These are phyloP conservation scores for Cytospora mali DNA, from an alignment of 2,329 filamentous ascomycete species.

Conservation along the genomic window DNA sequence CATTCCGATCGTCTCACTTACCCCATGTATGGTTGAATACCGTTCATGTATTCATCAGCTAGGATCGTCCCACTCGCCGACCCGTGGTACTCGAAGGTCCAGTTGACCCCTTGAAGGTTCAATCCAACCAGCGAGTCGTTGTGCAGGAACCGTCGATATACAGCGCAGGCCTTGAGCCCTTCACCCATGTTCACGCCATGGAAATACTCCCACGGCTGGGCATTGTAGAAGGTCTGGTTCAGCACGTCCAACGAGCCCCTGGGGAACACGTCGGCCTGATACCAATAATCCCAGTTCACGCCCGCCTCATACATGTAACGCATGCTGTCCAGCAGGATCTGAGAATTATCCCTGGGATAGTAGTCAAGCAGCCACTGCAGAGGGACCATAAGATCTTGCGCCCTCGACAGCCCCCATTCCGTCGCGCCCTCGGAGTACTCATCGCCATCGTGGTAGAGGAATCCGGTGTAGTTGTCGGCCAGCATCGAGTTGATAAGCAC, in stretches of 20 bases:
- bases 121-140: slow-evolving; percentile 15
- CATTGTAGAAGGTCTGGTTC: slow-evolving; percentile 15
- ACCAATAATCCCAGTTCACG: slow-evolving; percentile 24
- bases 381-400: slow-evolving; percentile 40
- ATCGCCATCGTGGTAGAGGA: slow-evolving; percentile 48
- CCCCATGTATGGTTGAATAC: slow-evolving; percentile 18
- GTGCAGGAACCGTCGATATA: slow-evolving; percentile 19
- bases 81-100: slow-evolving; percentile 19
- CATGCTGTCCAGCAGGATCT: slow-evolving; percentile 22
- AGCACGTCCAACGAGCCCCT: slow-evolving; percentile 19
- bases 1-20: no score
- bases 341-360: slow-evolving; percentile 37
- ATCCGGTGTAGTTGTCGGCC: slow-evolving; percentile 50
- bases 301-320: slow-evolving; percentile 16
- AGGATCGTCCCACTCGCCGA: slow-evolving; percentile 22
- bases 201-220: slow-evolving; percentile 18
- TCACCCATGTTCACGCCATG: slow-evolving; percentile 19
- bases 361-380: slow-evolving; percentile 40
- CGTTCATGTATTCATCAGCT: slow-evolving; percentile 22
- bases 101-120: slow-evolving; percentile 19
- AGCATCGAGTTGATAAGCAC: slow-evolving; percentile 55
- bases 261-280: slow-evolving; percentile 13
- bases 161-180: slow-evolving; percentile 19
- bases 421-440: slow-evolving; percentile 39
- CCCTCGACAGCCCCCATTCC: slow-evolving; percentile 37